These are phyloP conservation scores for Mollisia scopiformis DNA, from an alignment of 2,329 filamentous ascomycete genomes.

Conservation along the genomic window DNA sequence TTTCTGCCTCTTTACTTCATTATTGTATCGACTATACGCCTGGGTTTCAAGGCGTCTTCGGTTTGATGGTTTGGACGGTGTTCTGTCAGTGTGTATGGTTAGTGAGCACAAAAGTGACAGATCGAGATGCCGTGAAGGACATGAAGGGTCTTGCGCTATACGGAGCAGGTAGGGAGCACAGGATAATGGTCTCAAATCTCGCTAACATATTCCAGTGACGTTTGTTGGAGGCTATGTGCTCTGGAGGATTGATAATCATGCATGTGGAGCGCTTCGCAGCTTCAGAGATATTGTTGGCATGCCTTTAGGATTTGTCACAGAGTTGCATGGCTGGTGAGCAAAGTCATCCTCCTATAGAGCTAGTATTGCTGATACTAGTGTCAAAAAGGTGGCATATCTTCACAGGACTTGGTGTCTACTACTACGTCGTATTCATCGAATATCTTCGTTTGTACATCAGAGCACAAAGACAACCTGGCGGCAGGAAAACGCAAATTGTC, in stretches of 20 bases:
- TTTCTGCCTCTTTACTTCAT: neutral
- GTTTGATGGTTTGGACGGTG: constrained; percentile 4
- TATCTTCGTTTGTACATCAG: constrained; percentile 10
- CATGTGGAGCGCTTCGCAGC: constrained; percentile 8
- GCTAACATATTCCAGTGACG: neutral
- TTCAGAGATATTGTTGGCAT: constrained; percentile 15
- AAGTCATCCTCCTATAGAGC: neutral
- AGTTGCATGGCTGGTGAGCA: constrained; percentile 17
- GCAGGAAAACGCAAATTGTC: neutral
- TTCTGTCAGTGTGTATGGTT: constrained; percentile 11
- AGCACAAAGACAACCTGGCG: neutral
- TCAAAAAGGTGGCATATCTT: constrained; percentile 13
- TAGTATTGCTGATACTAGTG: neutral
- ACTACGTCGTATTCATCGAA: constrained; percentile 21
- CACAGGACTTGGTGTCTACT: constrained; percentile 19
- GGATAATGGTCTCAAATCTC: neutral
- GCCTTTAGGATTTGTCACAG: constrained; percentile 17
- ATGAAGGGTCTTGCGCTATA: constrained; percentile 11
- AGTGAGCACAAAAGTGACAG: neutral
- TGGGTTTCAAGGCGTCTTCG: constrained; percentile 7
- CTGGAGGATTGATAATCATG: constrained; percentile 13
- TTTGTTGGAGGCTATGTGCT: constrained; percentile 9
- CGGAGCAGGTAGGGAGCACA: constrained; percentile 8
- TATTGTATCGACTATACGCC: neutral
- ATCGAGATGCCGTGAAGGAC: constrained; percentile 1